Evolutionary conservation across 495 filamentous ascomycete genomes (phyloP), one percentile per base, ranked within the genome.

Genomic region (Astrothelium macrocarpum): DNA sequence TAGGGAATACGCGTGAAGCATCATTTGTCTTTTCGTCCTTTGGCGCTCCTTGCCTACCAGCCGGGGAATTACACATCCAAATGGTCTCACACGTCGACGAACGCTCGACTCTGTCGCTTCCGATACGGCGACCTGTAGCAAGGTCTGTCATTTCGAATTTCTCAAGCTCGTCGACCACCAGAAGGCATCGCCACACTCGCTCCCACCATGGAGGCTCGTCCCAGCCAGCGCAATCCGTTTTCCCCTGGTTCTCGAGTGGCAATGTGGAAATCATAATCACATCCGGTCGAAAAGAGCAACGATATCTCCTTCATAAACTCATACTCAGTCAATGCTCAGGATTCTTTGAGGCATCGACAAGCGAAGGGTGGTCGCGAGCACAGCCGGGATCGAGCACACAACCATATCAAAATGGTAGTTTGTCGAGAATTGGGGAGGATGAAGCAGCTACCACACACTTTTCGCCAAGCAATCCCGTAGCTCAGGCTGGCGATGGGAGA

Each of bases 331-430:
- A 94, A 76, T 93, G 89, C 70, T 95, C 91, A 14, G 91, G 90
- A 0, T 96, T 95, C 76, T 96, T 96, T 75, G 89, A 95, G 75
- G 89, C 90, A 34, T 90, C 89, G 70, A 93, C 88, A 29, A 90
- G 85, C 66, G 86, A 89, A 66, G 88, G 91, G 74, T 96, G 91
- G 91, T 87, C 89, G 65, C 80, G 82, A 42, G 80, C 79, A 25
- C 59, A 63, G 34, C 46, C 62, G 68, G 46, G 60, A 69, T 62
- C 74, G 67, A 29, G 14, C 53, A 25, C 70, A 68, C 4, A 65
- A n/a, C 23, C 29, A 28, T 49, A 23, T 9, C 28, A 29, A 14
- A 77, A 77, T 20, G 71, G 70, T 29, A 73, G 75, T 62, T 73
- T 84, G 68, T 79, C 79, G 61, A 78, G 82, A 64, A 84, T 87